These are phyloP conservation scores for Carex kokanica DNA, from an alignment of 176 grass and related monocot genomes.

Conservation along the genomic window DNA sequence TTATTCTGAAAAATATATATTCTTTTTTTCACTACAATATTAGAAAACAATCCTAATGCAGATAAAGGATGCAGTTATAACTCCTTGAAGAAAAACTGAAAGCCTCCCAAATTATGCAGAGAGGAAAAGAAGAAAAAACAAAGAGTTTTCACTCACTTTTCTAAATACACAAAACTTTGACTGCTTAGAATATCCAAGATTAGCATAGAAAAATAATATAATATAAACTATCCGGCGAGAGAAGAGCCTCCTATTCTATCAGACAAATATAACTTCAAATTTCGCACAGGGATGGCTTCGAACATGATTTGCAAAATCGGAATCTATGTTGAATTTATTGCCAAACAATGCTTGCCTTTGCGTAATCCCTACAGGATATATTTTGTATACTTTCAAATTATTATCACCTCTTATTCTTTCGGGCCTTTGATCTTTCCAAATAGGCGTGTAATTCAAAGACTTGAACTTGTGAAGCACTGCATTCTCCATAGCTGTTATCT, in stretches of 20 bases:
- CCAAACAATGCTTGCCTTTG: conserved; percentile 60
- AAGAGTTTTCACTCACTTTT: not conserved
- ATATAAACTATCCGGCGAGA: not conserved
- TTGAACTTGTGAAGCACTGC: conserved; percentile 57
- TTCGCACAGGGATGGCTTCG: conserved; percentile 70
- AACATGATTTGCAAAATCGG: conserved; percentile 58
- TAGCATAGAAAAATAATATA: not conserved
- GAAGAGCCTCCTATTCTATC: not conserved
- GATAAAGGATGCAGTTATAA: not conserved
- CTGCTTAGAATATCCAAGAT: not conserved
- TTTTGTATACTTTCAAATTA: conserved; percentile 70
- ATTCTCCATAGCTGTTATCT: conserved; percentile 44
- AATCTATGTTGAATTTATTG: conserved; percentile 55
- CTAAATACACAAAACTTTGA: not conserved
- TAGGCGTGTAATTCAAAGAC: conserved; percentile 58
- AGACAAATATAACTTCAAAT: conserved; percentile 95
- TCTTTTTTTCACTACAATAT: too few relatives aligned
- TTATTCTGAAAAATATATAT: too few relatives aligned
- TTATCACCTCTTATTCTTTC: conserved; percentile 57
- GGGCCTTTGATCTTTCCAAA: conserved; percentile 89
- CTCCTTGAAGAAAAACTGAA: not conserved
- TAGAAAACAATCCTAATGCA: too few relatives aligned
- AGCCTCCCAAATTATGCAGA: not conserved
- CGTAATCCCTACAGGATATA: conserved; percentile 61
- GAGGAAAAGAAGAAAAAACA: not conserved